Conservation (phyloP, 305 asterid species). For the Rubia balearica region DNA sequence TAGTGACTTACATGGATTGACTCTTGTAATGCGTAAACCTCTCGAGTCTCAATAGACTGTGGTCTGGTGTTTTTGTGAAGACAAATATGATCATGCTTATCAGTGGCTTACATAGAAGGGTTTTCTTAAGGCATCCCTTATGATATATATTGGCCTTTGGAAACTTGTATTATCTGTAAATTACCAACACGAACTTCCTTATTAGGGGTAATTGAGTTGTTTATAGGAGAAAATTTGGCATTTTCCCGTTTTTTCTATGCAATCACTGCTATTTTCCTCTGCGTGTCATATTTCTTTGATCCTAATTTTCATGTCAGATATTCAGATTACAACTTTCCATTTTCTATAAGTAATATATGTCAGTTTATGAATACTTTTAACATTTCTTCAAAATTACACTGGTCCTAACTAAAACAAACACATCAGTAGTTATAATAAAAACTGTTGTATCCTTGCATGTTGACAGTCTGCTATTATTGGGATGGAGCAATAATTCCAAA, state of each 20-base stretch:
- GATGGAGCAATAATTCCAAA: not conserved
- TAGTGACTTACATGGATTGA: not conserved
- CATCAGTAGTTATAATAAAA: not conserved
- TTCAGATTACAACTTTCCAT: not conserved
- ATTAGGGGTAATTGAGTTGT: not conserved
- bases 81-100: not conserved
- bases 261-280: not conserved
- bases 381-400: not conserved
- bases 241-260: not conserved
- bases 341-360: not conserved
- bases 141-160: not conserved
- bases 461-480: not conserved
- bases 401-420: not conserved
- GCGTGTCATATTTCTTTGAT: not conserved
- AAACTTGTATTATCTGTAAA: not conserved
- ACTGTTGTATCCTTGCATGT: not conserved
- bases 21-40: not conserved
- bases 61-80: not conserved
- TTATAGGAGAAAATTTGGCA: not conserved
- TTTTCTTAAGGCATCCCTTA: not conserved
- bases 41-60: not conserved
- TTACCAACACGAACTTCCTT: not conserved
- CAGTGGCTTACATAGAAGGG: not conserved
- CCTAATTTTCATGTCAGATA: not conserved
- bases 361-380: not conserved